Evolutionary conservation across 2,329 filamentous ascomycete genomes (phyloP), one percentile per base, ranked within the genome.

Genomic region (Aspergillus eucalypticola): DNA sequence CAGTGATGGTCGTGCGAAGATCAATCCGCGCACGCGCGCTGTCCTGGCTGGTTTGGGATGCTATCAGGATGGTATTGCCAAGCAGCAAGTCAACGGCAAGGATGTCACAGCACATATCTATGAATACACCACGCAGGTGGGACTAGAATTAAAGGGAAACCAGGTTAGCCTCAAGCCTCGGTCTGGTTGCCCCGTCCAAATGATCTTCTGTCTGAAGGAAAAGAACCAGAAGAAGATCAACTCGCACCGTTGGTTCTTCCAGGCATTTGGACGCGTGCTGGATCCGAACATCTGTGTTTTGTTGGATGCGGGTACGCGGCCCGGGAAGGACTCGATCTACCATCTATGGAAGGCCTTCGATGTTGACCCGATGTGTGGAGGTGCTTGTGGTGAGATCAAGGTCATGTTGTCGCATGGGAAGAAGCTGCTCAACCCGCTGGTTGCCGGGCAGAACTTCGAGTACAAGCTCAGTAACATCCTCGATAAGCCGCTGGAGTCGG

Each of bases 171-270:
- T 98, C 53, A 91, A 95, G 64, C 89, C 89, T 50, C 91, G 92
- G 71, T 90, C 84, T 5, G 86, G 90, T 62, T 92, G 95, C 63
- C 94, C 95, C 0, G 91, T 99, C 2, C 95, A 99, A 79, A 90
- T 99, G 81, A 86, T 99, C 4, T 99, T 99, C 82, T 99, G 95
- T 76, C 78, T 99, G 62, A 99, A 99, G 82, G 95, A 99, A 75
- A 98, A 97, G 86, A 99, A 99, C 75, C 93, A 97, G 81, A 99
- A 99, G 83, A 99, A 99, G 84, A 99, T 99, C 85, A 99, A 99
- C 75, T 98, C 95, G 0, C 95, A 99, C 76, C 84, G 95, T 75
- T 99, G 95, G 95, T 98, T 99, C 81, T 99, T 99, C 84, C 90
- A 96, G 68, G 95, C 94, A 0, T 99, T 99, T 75, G 95, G 95